Conservation (phyloP, 176 grass and related monocot genomes). For the Rhynchospora breviuscula region DNA sequence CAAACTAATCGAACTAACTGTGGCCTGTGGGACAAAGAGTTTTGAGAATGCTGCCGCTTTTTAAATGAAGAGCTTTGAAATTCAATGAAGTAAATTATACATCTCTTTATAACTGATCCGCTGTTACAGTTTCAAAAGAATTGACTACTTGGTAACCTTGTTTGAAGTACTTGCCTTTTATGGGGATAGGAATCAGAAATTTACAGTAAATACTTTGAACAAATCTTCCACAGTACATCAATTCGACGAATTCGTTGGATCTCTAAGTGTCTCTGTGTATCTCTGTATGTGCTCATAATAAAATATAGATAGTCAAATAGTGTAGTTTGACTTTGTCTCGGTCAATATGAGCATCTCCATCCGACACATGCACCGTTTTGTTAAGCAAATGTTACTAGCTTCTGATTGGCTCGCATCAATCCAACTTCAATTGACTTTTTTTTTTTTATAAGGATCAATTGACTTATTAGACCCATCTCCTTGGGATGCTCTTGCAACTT, state of each 20-base stretch:
- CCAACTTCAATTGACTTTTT: slow-evolving; percentile 20
- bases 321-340: neutral
- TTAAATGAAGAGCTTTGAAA: neutral
- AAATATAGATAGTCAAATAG: neutral
- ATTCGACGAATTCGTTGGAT: neutral
- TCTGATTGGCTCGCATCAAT: slow-evolving; percentile 16
- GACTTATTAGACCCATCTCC: slow-evolving; percentile 4
- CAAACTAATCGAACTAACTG: neutral
- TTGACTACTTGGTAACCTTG: neutral
- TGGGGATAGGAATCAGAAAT: neutral
- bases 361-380: neutral
- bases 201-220: neutral
- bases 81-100: neutral
- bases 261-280: neutral
- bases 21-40: neutral
- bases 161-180: neutral
- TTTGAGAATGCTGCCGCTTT: neutral
- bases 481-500: slow-evolving; percentile 19
- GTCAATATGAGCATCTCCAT: neutral
- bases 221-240: neutral
- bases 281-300: neutral
- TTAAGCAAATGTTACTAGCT: slow-evolving; percentile 9
- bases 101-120: neutral
- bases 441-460: too few relatives aligned
- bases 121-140: neutral